Percentiles rank a stretch among this genome's conserved stretches.
phyloP scores from a whole-genome alignment of 2,329 filamentous ascomycete genomes.

The Magnaporthales sp. region DNA sequence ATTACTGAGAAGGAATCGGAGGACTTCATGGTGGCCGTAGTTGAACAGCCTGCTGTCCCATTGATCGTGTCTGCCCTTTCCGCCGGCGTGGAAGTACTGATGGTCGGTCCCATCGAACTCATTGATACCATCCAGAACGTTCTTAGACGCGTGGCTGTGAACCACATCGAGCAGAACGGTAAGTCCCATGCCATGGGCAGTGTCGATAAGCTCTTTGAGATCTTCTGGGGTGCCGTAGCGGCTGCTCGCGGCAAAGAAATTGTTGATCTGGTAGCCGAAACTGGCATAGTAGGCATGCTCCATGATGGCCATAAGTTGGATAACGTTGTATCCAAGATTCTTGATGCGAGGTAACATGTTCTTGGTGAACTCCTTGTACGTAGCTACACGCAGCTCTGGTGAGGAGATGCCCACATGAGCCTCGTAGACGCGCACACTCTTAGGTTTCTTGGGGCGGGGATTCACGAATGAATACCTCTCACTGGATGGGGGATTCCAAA shows the following conservation, averaged over 20 bases:
- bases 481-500: slow-evolving; percentile 83
- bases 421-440: slow-evolving; percentile 88
- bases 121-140: slow-evolving; percentile 89
- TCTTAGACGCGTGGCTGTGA: slow-evolving; percentile 97
- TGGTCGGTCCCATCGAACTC: slow-evolving; percentile 93
- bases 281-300: slow-evolving; percentile 99
- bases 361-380: slow-evolving; percentile 94
- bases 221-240: slow-evolving; percentile 91
- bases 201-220: slow-evolving; percentile 92
- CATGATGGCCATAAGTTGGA: slow-evolving; percentile 98
- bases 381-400: slow-evolving; percentile 78
- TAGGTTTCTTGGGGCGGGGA: slow-evolving; percentile 69
- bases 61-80: slow-evolving; percentile 76
- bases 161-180: slow-evolving; percentile 91
- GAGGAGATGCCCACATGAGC: slow-evolving; percentile 98
- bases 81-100: slow-evolving; percentile 87
- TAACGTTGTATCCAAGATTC: slow-evolving; percentile 87
- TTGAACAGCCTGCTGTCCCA: slow-evolving; percentile 98
- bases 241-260: slow-evolving; percentile 95
- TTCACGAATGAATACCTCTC: slow-evolving; percentile 83
- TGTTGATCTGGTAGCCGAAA: slow-evolving; percentile 98
- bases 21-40: slow-evolving; percentile 87
- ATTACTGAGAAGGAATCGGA: slow-evolving; percentile 94
- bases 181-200: slow-evolving; percentile 83
- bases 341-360: slow-evolving; percentile 90